A percentile compares a stretch with the other conserved stretches of the same genome.
Evolutionary conservation across 1,284 basidiomycete genomes (phyloP).

Genomic region (Pyrrhoderma noxium): DNA sequence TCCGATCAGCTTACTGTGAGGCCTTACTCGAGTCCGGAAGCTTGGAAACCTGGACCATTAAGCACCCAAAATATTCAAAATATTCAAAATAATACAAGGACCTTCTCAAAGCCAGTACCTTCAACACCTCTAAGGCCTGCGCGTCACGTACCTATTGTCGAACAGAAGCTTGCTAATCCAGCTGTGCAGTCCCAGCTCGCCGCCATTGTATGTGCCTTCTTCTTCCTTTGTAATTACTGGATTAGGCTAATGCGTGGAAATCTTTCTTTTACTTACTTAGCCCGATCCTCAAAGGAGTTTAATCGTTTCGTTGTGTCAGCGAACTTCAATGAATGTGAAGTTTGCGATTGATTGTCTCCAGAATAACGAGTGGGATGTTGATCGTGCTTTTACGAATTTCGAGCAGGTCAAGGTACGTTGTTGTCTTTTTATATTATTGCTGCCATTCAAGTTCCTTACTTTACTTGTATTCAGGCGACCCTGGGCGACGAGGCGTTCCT

Average conservation of each 20-base stretch:
- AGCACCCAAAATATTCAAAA: slow-evolving; percentile 45
- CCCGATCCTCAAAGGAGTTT: slow-evolving; percentile 59
- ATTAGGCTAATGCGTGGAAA: too few relatives aligned
- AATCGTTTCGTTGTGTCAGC: slow-evolving; percentile 59
- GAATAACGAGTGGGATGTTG: slow-evolving; percentile 76
- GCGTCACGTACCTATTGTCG: too few relatives aligned
- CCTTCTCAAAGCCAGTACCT: slow-evolving; percentile 20
- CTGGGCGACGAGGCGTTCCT: slow-evolving; percentile 15
- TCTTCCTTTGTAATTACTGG: slow-evolving; percentile 20
- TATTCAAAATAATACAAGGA: background rate
- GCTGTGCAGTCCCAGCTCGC: slow-evolving; percentile 40
- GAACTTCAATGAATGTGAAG: slow-evolving; percentile 68
- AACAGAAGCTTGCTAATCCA: slow-evolving; percentile 24
- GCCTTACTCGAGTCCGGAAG: slow-evolving; percentile 73
- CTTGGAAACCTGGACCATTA: slow-evolving; percentile 70
- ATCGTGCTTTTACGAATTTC: slow-evolving; percentile 73
- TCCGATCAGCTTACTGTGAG: slow-evolving; percentile 86
- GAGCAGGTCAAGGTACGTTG: slow-evolving; percentile 66
- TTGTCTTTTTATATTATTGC: background rate
- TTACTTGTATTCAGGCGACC: background rate
- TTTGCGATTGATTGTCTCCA: slow-evolving; percentile 77
- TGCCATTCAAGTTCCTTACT: background rate
- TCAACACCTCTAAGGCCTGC: slow-evolving; percentile 19
- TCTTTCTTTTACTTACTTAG: slow-evolving; percentile 29
- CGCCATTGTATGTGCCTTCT: slow-evolving; percentile 45